phyloP scores from a whole-genome alignment of 805 yeast genomes.

The Kodamaea neixiangensis region DNA sequence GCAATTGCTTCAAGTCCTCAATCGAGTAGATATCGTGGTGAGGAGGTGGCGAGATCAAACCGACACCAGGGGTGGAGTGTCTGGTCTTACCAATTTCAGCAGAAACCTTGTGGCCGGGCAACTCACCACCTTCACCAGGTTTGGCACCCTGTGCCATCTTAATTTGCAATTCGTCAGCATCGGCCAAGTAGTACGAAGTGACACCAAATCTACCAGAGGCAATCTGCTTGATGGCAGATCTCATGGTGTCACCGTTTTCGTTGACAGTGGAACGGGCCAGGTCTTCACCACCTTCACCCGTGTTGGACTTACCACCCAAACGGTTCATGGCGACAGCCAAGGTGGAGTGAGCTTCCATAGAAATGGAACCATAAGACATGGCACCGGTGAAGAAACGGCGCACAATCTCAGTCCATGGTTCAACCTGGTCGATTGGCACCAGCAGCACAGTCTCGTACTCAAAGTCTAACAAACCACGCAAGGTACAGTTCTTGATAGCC shows the following conservation, averaged over 20 bases:
- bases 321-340: conserved; percentile 98
- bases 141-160: conserved; percentile 99
- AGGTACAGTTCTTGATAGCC: conserved; percentile 88
- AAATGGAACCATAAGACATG: conserved; percentile 98
- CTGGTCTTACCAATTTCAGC: conserved; percentile 89
- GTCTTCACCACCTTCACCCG: conserved; percentile 99
- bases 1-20: conserved; percentile 95
- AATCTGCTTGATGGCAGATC: conserved; percentile 97
- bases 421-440: conserved; percentile 96
- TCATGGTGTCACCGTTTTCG: conserved; percentile 94
- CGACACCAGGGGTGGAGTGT: conserved; percentile 96
- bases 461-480: conserved; percentile 91
- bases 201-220: conserved; percentile 99
- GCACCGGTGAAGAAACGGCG: conserved; percentile 99
- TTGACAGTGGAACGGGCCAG: conserved; percentile 80
- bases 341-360: conserved; percentile 98
- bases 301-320: conserved; percentile 94
- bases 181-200: conserved; percentile 89
- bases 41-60: conserved; percentile 97
- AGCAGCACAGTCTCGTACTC: conserved; percentile 71
- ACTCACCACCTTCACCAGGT: conserved; percentile 99
- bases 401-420: conserved; percentile 99
- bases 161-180: conserved; percentile 96
- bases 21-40: conserved; percentile 98
- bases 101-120: conserved; percentile 92